Evolutionary conservation across 768 basidiomycete species (phyloP).

Genomic region (Pleurotus platypus): DNA sequence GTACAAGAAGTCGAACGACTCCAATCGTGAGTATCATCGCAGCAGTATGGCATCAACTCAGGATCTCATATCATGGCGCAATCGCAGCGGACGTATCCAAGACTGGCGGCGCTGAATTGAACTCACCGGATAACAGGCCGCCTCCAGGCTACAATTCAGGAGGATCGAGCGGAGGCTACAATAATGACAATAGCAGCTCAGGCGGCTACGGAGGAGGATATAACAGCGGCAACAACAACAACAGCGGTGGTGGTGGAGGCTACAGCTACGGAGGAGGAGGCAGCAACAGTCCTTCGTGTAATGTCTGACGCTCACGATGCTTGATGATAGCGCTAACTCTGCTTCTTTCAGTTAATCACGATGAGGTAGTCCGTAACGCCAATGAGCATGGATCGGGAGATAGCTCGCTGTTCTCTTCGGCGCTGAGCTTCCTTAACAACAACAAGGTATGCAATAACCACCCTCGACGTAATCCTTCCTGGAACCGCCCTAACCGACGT

Average conservation of each 20-base stretch:
- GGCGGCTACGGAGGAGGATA: neutral
- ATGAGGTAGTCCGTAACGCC: conserved; percentile 58
- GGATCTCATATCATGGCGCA: neutral
- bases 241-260: neutral
- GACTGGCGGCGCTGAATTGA: conserved; percentile 67
- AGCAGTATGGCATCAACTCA: neutral
- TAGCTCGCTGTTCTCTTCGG: conserved; percentile 51
- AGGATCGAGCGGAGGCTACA: neutral
- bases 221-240: neutral
- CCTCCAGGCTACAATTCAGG: conserved; percentile 16
- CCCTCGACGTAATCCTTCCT: neutral
- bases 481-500: neutral
- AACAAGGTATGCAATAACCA: conserved; percentile 40
- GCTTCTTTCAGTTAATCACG: conserved; percentile 53
- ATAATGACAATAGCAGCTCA: too few relatives aligned
- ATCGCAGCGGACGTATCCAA: conserved; percentile 38
- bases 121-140: conserved; percentile 48
- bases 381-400: conserved; percentile 53
- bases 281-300: neutral
- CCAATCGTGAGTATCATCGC: neutral
- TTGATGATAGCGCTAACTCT: too few relatives aligned
- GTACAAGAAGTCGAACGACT: conserved; percentile 25
- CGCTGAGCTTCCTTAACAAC: conserved; percentile 46
- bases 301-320: neutral
- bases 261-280: conserved; percentile 22